Evolutionary conservation across 805 yeast species (phyloP), one percentile per base, ranked within the genome.

Genomic region (Scheffersomyces coipomensis): DNA sequence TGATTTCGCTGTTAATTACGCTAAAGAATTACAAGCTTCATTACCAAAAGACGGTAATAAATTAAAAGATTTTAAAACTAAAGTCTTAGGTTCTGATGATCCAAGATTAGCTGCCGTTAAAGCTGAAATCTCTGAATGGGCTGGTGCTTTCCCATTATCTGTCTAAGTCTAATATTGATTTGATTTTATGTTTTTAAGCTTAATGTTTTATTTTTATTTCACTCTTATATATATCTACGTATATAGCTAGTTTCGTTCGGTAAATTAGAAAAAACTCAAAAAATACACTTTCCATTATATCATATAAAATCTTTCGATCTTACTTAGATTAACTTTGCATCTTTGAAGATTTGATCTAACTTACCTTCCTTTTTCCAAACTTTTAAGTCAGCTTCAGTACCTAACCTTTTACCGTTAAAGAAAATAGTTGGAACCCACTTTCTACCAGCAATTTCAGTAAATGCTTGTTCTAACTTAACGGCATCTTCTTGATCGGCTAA

Each of bases 41-140:
- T 78, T 91, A 60, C 97, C 98, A 60, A 79, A 79, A 69, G 96
- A 87, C 47, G 96, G 96, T 45, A 90, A 90, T 78, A 89, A 83
- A 73, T 82, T 93, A 64, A 91, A 88, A 78, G 98, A 93, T 68
- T 93, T 89, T 81, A 93, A 91, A 78, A 82, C 83, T 53, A 79
- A 79, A 62, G 81, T 88, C 49, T 76, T 79, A 55, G 76, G 78
- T 47, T 88, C 87, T 48, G 78, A 83, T 47, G 85, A 79, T 40
- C 86, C 82, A 60, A 61, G 62, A 44, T 75, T 90, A 54, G 64
- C 70, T 44, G 68, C 70, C 33, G 73, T 85, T 56, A 88, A 87
- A 71, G 66, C 72, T 39, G 97, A 93, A 73, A 82, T 93, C 52
- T 74, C 82, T 56, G 75, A 73, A 47, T 93, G 99, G 99, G 96